These are phyloP conservation scores for Lasiosphaeriaceae sp. DNA, from an alignment of 495 filamentous ascomycete species.

Conservation along the genomic window DNA sequence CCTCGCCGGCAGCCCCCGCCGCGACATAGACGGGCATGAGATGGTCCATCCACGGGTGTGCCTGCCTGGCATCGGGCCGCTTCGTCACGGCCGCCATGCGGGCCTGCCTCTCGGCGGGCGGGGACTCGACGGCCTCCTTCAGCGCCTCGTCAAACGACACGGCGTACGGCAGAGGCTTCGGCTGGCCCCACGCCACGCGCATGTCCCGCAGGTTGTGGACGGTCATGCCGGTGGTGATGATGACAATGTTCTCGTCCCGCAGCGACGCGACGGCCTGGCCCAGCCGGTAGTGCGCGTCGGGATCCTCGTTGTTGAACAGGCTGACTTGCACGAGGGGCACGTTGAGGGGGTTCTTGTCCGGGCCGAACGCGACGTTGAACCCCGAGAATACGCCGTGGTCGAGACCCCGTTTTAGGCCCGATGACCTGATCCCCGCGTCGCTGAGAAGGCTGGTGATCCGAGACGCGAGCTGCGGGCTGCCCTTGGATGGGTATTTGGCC, in stretches of 20 bases:
- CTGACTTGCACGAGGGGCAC: conserved; percentile 81
- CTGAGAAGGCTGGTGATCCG: conserved; percentile 58
- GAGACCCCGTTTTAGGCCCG: conserved; percentile 62
- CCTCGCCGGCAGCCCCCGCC: conserved; percentile 64
- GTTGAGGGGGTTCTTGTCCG: conserved; percentile 67
- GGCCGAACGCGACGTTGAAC: conserved; percentile 69
- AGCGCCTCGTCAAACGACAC: conserved; percentile 74
- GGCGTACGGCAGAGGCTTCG: conserved; percentile 59
- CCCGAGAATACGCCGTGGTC: conserved; percentile 80
- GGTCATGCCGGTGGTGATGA: conserved; percentile 81
- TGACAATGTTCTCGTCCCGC: conserved; percentile 66
- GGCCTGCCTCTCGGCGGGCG: conserved; percentile 52
- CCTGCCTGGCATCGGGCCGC: conserved; percentile 64
- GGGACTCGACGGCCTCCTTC: conserved; percentile 60
- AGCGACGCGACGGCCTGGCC: conserved; percentile 65
- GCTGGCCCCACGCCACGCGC: conserved; percentile 40
- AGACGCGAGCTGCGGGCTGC: conserved; percentile 61
- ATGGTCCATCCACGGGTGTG: conserved; percentile 78
- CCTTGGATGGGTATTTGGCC: conserved; percentile 66
- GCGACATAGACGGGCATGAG: conserved; percentile 73
- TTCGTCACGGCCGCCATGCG: conserved; percentile 58
- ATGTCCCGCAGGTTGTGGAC: conserved; percentile 80
- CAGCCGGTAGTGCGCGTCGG: conserved; percentile 65
- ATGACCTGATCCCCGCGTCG: conserved; percentile 58
- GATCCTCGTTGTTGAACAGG: conserved; percentile 65